Base-by-base conservation (phyloP, 2,329 filamentous ascomycete species). In the Phialemonium atrogriseum region DNA sequence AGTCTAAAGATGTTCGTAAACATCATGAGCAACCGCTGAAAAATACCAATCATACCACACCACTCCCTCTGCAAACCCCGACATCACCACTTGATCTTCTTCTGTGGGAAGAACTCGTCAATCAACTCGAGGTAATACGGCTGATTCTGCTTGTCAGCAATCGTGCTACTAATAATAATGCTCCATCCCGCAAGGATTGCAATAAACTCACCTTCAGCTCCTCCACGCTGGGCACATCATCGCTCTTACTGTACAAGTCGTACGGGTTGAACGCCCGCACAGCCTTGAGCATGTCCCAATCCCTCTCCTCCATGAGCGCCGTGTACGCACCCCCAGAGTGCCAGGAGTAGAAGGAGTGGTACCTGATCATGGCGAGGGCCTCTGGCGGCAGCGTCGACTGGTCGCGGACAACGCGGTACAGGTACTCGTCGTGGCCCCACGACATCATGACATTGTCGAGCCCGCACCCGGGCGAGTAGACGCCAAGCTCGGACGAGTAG, bases 281-380 rank as follows among this genome's bases (percentile, higher is more conserved):
- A 10, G 84, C 84, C 52, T 76, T 73, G 44, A 91, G 63, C 80
- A 91, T 88, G 48, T 72, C 68, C 54, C 79, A 60, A 48, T 93
- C 86, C 54, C 86, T 80, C 39, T 80, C 76, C 54, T 80, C 71
- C 85, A 93, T 93, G 56, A 91, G 70, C 58, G 85, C 76, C 39
- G 60, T 59, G 59, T 93, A 93, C 7, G 84, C 85, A 33, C 79
- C 79, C 54, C 80, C 77, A 39, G 69, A 74, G 60, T 93, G 86
- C 86, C 85, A 93, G 11, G 86, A 80, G 61, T 94, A 94, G 61
- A 93, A 93, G 6, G 78, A 84, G 63, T 93, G 86, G 60, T 93
- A 93, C 34, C 86, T 69, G 54, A 94, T 91, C 84, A 94, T 93
- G 36, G 85, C 86, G 9, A 94, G 70, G 1, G 80, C 82, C 68